phyloP scores from a whole-genome alignment of 2,329 filamentous ascomycete genomes.

The Nigrospora sphaerica region DNA sequence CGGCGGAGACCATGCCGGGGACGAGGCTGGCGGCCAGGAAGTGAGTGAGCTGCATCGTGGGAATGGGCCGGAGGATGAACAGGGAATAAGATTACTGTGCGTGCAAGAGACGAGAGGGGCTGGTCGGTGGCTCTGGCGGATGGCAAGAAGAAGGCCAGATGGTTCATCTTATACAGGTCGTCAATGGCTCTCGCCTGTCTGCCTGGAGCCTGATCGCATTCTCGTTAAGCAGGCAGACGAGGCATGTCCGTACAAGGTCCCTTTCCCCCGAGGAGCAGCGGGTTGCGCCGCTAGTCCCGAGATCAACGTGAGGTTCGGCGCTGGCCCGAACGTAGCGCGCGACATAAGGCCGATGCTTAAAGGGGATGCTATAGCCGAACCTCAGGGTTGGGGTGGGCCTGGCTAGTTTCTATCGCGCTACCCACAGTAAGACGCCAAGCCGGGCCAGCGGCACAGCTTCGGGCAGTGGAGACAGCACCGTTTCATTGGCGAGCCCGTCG shows the following conservation, averaged over 20 bases:
- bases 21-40: slow-evolving; percentile 4
- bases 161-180: not conserved
- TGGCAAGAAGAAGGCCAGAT: not conserved
- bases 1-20: slow-evolving; percentile 5
- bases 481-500: not conserved
- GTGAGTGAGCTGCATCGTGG: slow-evolving; percentile 4
- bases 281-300: not conserved
- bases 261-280: not conserved
- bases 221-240: not conserved
- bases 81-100: not conserved
- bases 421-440: not conserved
- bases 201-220: not conserved
- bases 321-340: not conserved
- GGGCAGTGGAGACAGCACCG: not conserved
- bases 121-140: not conserved
- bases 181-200: not conserved
- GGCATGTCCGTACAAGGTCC: not conserved
- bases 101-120: not conserved
- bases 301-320: not conserved
- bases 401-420: not conserved
- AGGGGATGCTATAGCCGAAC: not conserved
- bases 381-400: not conserved
- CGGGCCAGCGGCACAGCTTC: not conserved
- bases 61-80: not conserved
- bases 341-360: not conserved